These are phyloP conservation scores for Hymenoscyphus infarciens DNA, from an alignment of 2,329 filamentous ascomycete species.

Conservation along the genomic window DNA sequence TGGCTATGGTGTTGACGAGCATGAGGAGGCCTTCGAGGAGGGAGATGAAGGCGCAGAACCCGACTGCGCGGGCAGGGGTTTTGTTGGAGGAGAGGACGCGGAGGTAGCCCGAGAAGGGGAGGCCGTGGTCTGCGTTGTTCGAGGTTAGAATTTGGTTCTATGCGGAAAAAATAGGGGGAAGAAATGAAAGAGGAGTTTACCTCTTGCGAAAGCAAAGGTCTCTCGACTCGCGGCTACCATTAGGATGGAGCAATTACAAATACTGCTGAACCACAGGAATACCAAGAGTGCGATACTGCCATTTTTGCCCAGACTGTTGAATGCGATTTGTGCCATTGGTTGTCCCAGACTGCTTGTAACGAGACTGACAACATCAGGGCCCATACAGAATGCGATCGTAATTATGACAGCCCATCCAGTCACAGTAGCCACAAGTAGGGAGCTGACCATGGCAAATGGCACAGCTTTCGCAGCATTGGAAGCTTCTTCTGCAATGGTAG, in stretches of 20 bases:
- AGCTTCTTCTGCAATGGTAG: slow-evolving; percentile 35
- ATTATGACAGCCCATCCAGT: slow-evolving; percentile 56
- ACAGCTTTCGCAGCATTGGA: slow-evolving; percentile 34
- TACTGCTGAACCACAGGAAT: slow-evolving; percentile 31
- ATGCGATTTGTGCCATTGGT: slow-evolving; percentile 55
- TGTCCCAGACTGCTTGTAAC: slow-evolving; percentile 47
- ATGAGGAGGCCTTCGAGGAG: slow-evolving; percentile 35
- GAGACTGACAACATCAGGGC: slow-evolving; percentile 42
- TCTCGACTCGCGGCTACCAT: slow-evolving; percentile 35
- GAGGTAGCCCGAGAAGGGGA: slow-evolving; percentile 32
- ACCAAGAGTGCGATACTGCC: slow-evolving; percentile 42
- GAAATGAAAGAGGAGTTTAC: slow-evolving; percentile 13
- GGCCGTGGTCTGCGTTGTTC: slow-evolving; percentile 30
- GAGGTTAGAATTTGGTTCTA: neutral
- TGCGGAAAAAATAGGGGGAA: neutral
- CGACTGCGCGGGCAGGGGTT: slow-evolving; percentile 32
- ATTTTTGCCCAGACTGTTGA: slow-evolving; percentile 51
- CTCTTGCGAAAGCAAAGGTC: slow-evolving; percentile 34
- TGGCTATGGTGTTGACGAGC: slow-evolving; percentile 35
- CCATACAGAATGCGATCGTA: slow-evolving; percentile 55
- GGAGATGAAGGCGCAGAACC: slow-evolving; percentile 30
- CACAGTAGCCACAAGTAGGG: slow-evolving; percentile 33
- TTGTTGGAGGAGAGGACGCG: slow-evolving; percentile 32
- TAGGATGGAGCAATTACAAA: slow-evolving; percentile 35
- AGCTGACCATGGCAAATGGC: slow-evolving; percentile 35